Evolutionary conservation across 2,329 filamentous ascomycete genomes (phyloP).

Genomic region (Iodosphaeria phyllophila): DNA sequence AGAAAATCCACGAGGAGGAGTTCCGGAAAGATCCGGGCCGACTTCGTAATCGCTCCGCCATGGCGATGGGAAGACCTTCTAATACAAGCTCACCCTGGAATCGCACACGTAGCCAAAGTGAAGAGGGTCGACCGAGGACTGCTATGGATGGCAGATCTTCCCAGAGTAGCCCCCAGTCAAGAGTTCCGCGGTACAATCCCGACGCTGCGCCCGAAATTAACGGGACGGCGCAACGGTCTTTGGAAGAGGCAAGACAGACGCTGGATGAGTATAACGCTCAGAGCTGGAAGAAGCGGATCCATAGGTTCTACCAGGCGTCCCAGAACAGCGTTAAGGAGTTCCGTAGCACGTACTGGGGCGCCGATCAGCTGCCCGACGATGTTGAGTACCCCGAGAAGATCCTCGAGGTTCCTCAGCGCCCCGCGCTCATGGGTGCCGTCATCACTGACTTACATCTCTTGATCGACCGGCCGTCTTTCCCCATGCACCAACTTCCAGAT

Average conservation of each 20-base stretch:
- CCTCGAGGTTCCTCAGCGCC: constrained; percentile 67
- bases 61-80: constrained; percentile 17
- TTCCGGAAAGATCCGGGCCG: constrained; percentile 32
- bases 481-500: constrained; percentile 58
- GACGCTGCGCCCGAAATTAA: constrained; percentile 55
- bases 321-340: constrained; percentile 61
- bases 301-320: constrained; percentile 51
- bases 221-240: constrained; percentile 50
- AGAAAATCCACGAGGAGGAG: constrained; percentile 61
- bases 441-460: constrained; percentile 72
- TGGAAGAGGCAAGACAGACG: constrained; percentile 56
- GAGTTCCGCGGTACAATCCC: constrained; percentile 55
- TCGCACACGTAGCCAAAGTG: constrained; percentile 35
- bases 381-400: constrained; percentile 70
- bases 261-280: constrained; percentile 69
- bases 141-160: constrained; percentile 9
- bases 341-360: constrained; percentile 63
- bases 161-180: constrained; percentile 17
- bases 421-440: constrained; percentile 61
- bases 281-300: constrained; percentile 85
- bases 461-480: constrained; percentile 87
- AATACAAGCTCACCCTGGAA: constrained; percentile 14
- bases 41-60: constrained; percentile 34
- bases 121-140: constrained; percentile 22
- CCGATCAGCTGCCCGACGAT: constrained; percentile 65